Evolutionary conservation across 805 yeast genomes (phyloP).

Genomic region (Myxozyma kluyveri): DNA sequence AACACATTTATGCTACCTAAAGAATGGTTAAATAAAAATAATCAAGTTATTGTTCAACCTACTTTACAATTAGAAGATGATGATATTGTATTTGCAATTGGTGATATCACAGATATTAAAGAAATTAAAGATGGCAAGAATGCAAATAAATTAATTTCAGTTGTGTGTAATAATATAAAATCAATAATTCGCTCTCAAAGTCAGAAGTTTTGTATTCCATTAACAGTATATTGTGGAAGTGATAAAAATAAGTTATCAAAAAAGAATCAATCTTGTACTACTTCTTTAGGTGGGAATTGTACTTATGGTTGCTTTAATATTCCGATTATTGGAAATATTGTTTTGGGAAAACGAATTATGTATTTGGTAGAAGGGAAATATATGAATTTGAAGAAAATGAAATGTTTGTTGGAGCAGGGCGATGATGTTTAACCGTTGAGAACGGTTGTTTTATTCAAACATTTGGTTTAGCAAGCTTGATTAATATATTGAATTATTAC

Average conservation of each 20-base stretch:
- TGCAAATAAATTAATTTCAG: neutral
- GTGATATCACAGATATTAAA: slow-evolving; percentile 10
- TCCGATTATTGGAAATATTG: neutral
- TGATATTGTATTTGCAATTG: slow-evolving; percentile 10
- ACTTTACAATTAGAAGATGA: slow-evolving; percentile 6
- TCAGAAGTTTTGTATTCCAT: no score
- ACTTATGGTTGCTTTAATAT: neutral
- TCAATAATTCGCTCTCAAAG: neutral
- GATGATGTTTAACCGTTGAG: no score
- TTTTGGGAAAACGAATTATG: neutral
- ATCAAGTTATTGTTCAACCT: slow-evolving; percentile 1
- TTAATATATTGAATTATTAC: no score
- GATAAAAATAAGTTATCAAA: no score
- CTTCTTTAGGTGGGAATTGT: neutral
- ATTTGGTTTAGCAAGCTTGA: no score
- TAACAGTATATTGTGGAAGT: no score
- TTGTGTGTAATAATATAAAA: neutral
- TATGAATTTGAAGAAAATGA: neutral
- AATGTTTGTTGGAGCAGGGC: neutral
- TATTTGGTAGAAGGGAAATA: neutral
- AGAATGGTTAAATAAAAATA: slow-evolving; percentile 1
- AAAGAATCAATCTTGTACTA: no score
- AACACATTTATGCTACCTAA: slow-evolving; percentile 1
- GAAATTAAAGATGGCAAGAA: slow-evolving; percentile 6
- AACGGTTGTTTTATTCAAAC: no score